Evolutionary conservation across 2,329 filamentous ascomycete species (phyloP).

Genomic region (Dactylellina drechsleri): DNA sequence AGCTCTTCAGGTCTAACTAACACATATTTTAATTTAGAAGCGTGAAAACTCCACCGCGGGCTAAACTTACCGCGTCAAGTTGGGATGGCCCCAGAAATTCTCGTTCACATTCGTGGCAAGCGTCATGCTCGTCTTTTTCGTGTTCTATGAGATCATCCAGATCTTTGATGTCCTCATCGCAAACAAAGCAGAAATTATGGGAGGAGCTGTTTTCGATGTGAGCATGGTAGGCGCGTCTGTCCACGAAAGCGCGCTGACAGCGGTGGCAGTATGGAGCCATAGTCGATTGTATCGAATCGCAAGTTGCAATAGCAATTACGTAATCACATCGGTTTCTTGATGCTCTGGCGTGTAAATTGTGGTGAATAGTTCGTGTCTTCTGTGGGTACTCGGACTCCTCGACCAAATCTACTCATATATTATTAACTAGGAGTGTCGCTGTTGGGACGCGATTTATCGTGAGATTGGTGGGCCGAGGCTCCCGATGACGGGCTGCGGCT

Average conservation of each 20-base stretch:
- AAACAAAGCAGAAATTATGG: conserved; percentile 11
- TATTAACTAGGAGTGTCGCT: no score
- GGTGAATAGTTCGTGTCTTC: no score
- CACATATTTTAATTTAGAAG: not conserved
- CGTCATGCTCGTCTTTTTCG: not conserved
- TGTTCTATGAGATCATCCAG: not conserved
- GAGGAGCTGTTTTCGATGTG: not conserved
- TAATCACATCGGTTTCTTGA: not conserved
- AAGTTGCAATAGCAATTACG: not conserved
- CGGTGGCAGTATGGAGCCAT: conserved; percentile 6
- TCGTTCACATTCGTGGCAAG: not conserved
- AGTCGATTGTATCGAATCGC: not conserved
- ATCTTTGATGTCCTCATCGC: not conserved
- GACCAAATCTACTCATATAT: no score
- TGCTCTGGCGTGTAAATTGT: no score
- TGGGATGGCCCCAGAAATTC: not conserved
- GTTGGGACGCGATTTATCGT: no score
- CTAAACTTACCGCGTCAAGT: no score
- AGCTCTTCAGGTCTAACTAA: no score
- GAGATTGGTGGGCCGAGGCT: no score
- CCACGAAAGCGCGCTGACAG: not conserved
- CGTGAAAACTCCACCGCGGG: no score
- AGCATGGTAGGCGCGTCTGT: not conserved
- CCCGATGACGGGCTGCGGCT: no score
- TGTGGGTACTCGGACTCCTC: no score